Conservation (phyloP, 192 early-diverging fungal species). For the Fimicolochytrium jonesii region DNA sequence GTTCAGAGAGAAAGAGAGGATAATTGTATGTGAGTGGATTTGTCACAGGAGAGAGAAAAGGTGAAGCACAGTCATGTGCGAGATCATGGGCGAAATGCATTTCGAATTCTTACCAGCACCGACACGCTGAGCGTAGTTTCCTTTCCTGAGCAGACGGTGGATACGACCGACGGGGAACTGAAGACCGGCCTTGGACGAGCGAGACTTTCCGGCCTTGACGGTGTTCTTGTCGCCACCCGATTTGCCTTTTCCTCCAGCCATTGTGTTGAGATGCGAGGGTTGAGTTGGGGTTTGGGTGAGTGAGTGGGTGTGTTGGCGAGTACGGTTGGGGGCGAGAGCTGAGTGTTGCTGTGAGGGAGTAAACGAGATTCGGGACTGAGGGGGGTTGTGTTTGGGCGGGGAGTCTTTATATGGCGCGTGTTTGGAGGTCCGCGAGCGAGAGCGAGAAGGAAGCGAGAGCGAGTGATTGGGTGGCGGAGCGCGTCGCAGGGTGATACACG, state of each 20-base stretch:
- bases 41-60: conserved; percentile 79
- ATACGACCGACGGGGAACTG: conserved; percentile 91
- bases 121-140: conserved; percentile 84
- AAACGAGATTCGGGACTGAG: too few relatives aligned
- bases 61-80: conserved; percentile 78
- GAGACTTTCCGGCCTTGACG: conserved; percentile 47
- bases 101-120: conserved; percentile 53
- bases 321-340: too few relatives aligned
- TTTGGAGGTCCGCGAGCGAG: too few relatives aligned
- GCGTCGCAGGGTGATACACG: too few relatives aligned
- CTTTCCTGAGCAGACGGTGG: conserved; percentile 81
- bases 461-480: too few relatives aligned
- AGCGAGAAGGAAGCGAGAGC: too few relatives aligned
- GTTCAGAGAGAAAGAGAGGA: conserved; percentile 57
- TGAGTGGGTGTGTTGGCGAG: too few relatives aligned
- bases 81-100: conserved; percentile 20
- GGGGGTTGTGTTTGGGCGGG: too few relatives aligned
- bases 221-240: conserved; percentile 30
- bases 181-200: conserved; percentile 81
- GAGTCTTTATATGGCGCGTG: too few relatives aligned
- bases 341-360: too few relatives aligned
- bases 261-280: too few relatives aligned
- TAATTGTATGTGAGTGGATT: conserved; percentile 80
- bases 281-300: too few relatives aligned
- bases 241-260: conserved; percentile 38